These are phyloP conservation scores for Guadua angustifolia DNA, from an alignment of 176 grass and related monocot genomes.

Conservation along the genomic window DNA sequence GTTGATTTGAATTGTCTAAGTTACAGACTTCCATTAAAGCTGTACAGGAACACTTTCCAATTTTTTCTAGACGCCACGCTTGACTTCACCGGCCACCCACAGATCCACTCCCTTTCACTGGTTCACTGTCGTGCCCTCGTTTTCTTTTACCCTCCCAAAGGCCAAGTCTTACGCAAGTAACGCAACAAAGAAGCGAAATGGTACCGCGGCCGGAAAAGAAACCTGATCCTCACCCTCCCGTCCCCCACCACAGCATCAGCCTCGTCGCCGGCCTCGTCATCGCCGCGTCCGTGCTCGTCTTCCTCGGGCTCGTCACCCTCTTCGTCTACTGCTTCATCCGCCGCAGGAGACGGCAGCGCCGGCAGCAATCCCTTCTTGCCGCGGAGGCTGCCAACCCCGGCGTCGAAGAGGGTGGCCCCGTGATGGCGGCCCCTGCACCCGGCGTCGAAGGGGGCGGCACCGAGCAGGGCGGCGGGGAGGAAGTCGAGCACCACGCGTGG, in stretches of 20 bases:
- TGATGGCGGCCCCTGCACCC: not conserved
- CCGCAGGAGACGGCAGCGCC: slow-evolving; percentile 29
- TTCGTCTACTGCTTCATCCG: slow-evolving; percentile 13
- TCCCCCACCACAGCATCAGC: not conserved
- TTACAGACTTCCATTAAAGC: no score
- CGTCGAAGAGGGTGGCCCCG: not conserved
- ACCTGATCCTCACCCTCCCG: not conserved
- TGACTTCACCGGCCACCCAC: slow-evolving; percentile 9
- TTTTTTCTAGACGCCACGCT: slow-evolving; percentile 24
- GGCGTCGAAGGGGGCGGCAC: not conserved
- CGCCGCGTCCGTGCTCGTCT: slow-evolving; percentile 15
- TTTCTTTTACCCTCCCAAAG: not conserved
- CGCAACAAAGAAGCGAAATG: not conserved
- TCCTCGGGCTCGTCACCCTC: slow-evolving; percentile 8
- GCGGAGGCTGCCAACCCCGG: not conserved
- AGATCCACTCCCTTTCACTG: not conserved
- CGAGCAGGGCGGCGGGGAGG: not conserved
- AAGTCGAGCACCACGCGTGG: slow-evolving; percentile 72
- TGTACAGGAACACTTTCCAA: no score
- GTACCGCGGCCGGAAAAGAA: no score
- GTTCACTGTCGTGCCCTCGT: not conserved
- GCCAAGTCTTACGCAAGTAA: not conserved
- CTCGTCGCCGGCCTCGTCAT: slow-evolving; percentile 3
- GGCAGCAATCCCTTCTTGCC: slow-evolving; percentile 25
- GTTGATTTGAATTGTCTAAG: no score